Base-by-base conservation (phyloP, 192 early-diverging fungal genomes). In the Linnemannia exigua region DNA sequence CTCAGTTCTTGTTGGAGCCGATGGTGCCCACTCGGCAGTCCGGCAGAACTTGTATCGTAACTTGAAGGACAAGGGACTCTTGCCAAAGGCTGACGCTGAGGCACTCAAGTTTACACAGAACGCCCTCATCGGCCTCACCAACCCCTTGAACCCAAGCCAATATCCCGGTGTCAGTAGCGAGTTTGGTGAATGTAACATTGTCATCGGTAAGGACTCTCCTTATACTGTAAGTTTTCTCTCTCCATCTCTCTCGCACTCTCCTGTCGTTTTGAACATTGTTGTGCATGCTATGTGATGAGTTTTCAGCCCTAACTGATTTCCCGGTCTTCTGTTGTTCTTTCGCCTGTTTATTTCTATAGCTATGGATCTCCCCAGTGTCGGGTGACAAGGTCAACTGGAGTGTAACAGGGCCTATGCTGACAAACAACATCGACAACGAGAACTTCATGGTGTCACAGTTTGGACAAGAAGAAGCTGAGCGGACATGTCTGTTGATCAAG, bases 1-100 rank as follows among this genome's bases (percentile, higher is more conserved):
- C 12, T 76, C 77, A 17, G 69, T 83, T 22, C 46, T 83, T 6
- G 41, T 83, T 52, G 81, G 81, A 31, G 81, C 81, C 11, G 81
- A 83, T 48, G 81, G 81, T 19, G 81, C 74, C 17, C 75, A 76
- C 69, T 72, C 69, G 22, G 54, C 44, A 28, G 70, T 83, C 35
- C 75, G 81, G 4, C 81, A 87, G 69, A 66, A 67, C 61, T 20
- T 76, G 19, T 67, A 76, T 41, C 35, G 44, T 22, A 66, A 11
- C 0, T 31, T 76, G 74, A 58, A 58, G 38, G 74, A 67, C 14
- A 76, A 76, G 41, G 41, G 37, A 17, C 31, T 47, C 3, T 17
- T 76, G 58, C 74, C 74, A 54, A 76, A 76, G 58, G 38, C 41
- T 37, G 74, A 76, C 6, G 20, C 35, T 12, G 74, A 76, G 74